Conservation (phyloP, 1,284 basidiomycete genomes). For the Cryptococcus sp. region DNA sequence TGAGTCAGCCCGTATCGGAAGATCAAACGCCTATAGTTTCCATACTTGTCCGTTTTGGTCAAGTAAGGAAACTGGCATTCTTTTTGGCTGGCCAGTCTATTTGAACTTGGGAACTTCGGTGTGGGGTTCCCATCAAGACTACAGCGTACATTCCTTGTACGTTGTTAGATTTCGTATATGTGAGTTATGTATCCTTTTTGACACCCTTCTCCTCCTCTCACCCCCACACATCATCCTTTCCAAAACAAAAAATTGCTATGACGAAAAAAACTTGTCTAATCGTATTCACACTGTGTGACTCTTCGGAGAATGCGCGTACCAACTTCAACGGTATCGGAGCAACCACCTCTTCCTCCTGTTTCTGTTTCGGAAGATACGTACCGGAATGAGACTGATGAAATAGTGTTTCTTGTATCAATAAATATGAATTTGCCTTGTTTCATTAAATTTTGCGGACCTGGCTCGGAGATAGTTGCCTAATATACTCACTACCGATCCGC, state of each 20-base stretch:
- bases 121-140: too few relatives aligned
- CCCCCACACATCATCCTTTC: conserved; percentile 6
- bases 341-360: conserved; percentile 6
- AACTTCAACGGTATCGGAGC: conserved; percentile 48
- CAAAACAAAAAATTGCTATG: conserved; percentile 44
- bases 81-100: background rate
- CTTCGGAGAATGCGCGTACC: conserved; percentile 41
- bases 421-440: background rate
- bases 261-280: conserved; percentile 46
- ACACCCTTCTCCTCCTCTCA: conserved; percentile 3
- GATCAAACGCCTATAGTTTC: conserved; percentile 15
- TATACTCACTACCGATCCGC: background rate
- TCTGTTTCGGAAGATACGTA: conserved; percentile 3
- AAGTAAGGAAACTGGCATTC: background rate
- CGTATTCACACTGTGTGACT: conserved; percentile 49
- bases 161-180: background rate
- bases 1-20: conserved; percentile 49
- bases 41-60: conserved; percentile 1
- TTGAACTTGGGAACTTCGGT: too few relatives aligned
- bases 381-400: background rate
- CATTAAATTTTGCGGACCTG: background rate
- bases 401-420: background rate
- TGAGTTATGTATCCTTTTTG: background rate
- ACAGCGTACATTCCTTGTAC: too few relatives aligned
- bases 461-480: background rate